Conservation (phyloP, 2,329 filamentous ascomycete species). For the Aspergillus costaricaensis region DNA sequence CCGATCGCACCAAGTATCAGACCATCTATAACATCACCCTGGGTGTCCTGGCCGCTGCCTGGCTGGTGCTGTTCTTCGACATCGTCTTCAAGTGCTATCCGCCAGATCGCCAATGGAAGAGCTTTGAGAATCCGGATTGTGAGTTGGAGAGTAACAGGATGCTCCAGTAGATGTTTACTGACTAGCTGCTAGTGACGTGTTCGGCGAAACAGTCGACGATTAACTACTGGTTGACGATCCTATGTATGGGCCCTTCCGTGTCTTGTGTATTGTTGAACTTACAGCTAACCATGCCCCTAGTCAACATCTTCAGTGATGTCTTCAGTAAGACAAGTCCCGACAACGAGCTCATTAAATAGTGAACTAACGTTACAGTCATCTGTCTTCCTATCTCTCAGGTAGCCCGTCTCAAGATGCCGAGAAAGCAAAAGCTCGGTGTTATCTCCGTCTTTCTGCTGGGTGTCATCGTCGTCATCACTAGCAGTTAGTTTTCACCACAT, state of each 20-base stretch:
- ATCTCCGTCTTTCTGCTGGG: constrained; percentile 24
- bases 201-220: constrained; percentile 14
- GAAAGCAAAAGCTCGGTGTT: constrained; percentile 23
- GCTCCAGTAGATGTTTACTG: not conserved
- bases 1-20: constrained; percentile 24
- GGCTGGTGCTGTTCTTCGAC: constrained; percentile 24
- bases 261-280: not conserved
- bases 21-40: constrained; percentile 23
- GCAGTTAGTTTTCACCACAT: constrained; percentile 19
- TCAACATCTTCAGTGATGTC: constrained; percentile 25
- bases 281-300: constrained; percentile 8
- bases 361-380: constrained; percentile 18
- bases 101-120: constrained; percentile 14
- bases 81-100: constrained; percentile 27
- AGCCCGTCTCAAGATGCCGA: constrained; percentile 20
- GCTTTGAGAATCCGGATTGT: constrained; percentile 4
- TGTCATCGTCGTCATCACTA: constrained; percentile 21
- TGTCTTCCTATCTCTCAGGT: constrained; percentile 25
- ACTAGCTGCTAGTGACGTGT: constrained; percentile 16
- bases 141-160: not conserved
- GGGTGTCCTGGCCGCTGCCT: constrained; percentile 18
- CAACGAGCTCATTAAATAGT: not conserved
- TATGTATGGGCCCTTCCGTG: constrained; percentile 16
- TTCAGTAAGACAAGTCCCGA: constrained; percentile 15
- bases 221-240: constrained; percentile 25